These are phyloP conservation scores for Grosmannia huntii DNA, from an alignment of 2,329 filamentous ascomycete genomes.

Conservation along the genomic window DNA sequence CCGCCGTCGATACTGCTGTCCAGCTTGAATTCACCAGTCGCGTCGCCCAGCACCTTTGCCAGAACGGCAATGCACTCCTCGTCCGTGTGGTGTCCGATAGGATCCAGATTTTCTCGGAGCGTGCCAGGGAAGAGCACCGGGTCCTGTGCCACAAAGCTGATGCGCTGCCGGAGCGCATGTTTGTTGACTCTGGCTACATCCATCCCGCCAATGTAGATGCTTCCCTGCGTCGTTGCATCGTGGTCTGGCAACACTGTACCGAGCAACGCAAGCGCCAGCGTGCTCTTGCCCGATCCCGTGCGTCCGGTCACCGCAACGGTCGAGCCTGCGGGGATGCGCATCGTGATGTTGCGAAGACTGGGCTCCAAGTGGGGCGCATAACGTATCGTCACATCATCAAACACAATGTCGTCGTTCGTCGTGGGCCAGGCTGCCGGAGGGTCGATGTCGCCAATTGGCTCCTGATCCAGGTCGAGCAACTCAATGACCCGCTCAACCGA, in stretches of 20 bases:
- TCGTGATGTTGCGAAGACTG: slow-evolving; percentile 53
- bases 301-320: slow-evolving; percentile 62
- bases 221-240: slow-evolving; percentile 24
- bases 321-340: slow-evolving; percentile 55
- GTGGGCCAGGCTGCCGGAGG: slow-evolving; percentile 59
- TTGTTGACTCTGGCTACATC: slow-evolving; percentile 42
- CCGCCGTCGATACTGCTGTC: slow-evolving; percentile 42
- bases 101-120: slow-evolving; percentile 54
- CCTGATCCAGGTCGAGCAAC: slow-evolving; percentile 65
- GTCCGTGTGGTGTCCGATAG: slow-evolving; percentile 44
- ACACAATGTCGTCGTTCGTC: slow-evolving; percentile 57
- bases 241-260: slow-evolving; percentile 38
- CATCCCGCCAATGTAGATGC: slow-evolving; percentile 40
- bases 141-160: slow-evolving; percentile 53
- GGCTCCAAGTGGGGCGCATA: slow-evolving; percentile 70
- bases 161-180: slow-evolving; percentile 39
- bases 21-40: slow-evolving; percentile 23
- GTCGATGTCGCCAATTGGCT: slow-evolving; percentile 50
- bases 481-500: slow-evolving; percentile 80
- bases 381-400: slow-evolving; percentile 63
- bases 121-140: slow-evolving; percentile 48
- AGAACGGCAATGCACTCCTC: slow-evolving; percentile 38
- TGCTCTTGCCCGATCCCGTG: slow-evolving; percentile 81
- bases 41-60: slow-evolving; percentile 41
- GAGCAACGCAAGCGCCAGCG: slow-evolving; percentile 47